Conservation (phyloP, 257 asterid genomes). For the Datura wrightii region DNA sequence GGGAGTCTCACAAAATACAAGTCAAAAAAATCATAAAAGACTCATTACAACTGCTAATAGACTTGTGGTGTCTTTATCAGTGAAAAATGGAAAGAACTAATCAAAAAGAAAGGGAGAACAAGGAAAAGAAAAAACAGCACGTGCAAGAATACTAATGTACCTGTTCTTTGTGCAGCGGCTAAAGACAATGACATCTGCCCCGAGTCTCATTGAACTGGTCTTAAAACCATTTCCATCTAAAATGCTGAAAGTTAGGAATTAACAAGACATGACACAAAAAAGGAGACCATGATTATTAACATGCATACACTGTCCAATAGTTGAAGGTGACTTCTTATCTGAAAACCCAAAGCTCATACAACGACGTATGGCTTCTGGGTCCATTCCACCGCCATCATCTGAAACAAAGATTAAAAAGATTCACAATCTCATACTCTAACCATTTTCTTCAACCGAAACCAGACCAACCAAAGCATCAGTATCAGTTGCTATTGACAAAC, state of each 20-base stretch:
- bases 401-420: slow-evolving; percentile 37
- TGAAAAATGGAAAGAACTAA: background rate
- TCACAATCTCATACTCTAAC: slow-evolving; percentile 35
- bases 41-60: slow-evolving; percentile 20
- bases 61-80: background rate
- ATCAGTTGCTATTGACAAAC: slow-evolving; percentile 13
- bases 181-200: slow-evolving; percentile 91
- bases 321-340: slow-evolving; percentile 68
- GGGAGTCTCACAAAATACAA: background rate
- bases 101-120: background rate
- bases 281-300: background rate
- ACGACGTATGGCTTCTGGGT: slow-evolving; percentile 80
- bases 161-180: slow-evolving; percentile 64
- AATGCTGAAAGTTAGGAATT: slow-evolving; percentile 45
- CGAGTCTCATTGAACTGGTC: slow-evolving; percentile 98
- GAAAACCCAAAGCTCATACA: slow-evolving; percentile 96
- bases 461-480: slow-evolving; percentile 18
- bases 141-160: slow-evolving; percentile 37
- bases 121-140: slow-evolving; percentile 24
- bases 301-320: slow-evolving; percentile 85
- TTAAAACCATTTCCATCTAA: slow-evolving; percentile 99
- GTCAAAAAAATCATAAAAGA: slow-evolving; percentile 23
- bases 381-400: slow-evolving; percentile 99
- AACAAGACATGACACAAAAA: background rate
- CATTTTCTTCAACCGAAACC: slow-evolving; percentile 24